Base-by-base conservation (phyloP, 1,284 basidiomycete species). In the Marasmius oreades region DNA sequence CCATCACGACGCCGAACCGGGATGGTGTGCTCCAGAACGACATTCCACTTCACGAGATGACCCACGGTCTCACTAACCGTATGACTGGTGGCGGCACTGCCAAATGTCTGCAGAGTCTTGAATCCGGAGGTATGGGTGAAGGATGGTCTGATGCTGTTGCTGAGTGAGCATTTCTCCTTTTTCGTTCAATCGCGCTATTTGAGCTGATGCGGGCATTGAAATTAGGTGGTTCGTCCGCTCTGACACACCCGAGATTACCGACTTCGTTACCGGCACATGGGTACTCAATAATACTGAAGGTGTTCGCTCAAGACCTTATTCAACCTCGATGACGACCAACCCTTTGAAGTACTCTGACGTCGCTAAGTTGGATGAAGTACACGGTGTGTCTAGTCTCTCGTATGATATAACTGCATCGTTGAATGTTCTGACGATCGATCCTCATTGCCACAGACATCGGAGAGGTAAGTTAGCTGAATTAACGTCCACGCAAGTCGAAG, bases 181-280 rank as follows among this genome's bases (percentile, higher is more conserved):
- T n/a, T n/a, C n/a, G n/a, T n/a, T n/a, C n/a, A n/a, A n/a, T n/a
- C n/a, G n/a, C n/a, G n/a, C n/a, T n/a, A n/a, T n/a, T n/a, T n/a
- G n/a, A n/a, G n/a, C n/a, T n/a, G n/a, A n/a, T n/a, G n/a, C n/a
- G n/a, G n/a, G n/a, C n/a, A n/a, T n/a, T n/a, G n/a, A n/a, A n/a
- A n/a, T n/a, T n/a, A 65, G 72, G 59, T 77, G 76, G 75, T 67
- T 68, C 51, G 67, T 73, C 51, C 73, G 77, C 57, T 74, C 63
- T 28, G 20, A 47, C 12, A 28, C 47, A 18, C 23, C 65, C 2
- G 64, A 63, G 0, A 69, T 75, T 6, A 59, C 62, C 1, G 76
- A 80, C 64, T 79, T 67, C 52, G 68, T 73, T 6, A 57, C 78
- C 58, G 77, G 73, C 12, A 63, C 67, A 55, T 79, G 72, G 57